Conservation (phyloP, 306 rosid species). For the Senna siamea region DNA sequence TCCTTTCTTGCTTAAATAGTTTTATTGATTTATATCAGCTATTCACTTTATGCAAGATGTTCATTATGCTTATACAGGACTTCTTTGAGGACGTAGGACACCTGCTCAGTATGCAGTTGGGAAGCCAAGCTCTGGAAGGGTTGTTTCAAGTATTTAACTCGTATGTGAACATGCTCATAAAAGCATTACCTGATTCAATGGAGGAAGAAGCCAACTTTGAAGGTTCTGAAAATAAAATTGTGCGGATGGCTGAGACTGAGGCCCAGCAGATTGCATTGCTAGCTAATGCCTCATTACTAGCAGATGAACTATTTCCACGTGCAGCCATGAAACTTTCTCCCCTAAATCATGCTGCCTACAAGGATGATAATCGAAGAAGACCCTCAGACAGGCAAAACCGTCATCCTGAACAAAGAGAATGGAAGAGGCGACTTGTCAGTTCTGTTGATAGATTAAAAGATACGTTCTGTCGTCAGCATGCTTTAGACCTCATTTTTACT, state of each 20-base stretch:
- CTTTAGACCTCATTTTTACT: constrained; percentile 86
- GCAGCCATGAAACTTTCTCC: constrained; percentile 97
- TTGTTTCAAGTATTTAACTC: constrained; percentile 88
- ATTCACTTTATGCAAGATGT: constrained; percentile 36
- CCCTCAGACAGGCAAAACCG: constrained; percentile 88
- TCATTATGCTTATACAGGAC: constrained; percentile 65
- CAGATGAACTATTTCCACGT: constrained; percentile 96
- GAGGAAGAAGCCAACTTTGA: constrained; percentile 92
- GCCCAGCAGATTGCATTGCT: constrained; percentile 96
- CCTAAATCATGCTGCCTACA: constrained; percentile 56
- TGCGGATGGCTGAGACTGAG: constrained; percentile 91
- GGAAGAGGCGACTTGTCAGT: constrained; percentile 88
- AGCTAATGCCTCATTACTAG: constrained; percentile 92
- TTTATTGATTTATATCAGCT: constrained; percentile 21
- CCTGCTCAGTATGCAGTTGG: constrained; percentile 97
- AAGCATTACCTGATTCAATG: constrained; percentile 91
- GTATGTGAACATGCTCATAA: constrained; percentile 75
- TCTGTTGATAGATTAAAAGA: constrained; percentile 92
- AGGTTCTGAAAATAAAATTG: constrained; percentile 81
- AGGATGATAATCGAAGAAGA: constrained; percentile 77
- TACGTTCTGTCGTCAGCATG: constrained; percentile 94
- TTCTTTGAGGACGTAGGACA: constrained; percentile 99
- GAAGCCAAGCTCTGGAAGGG: constrained; percentile 95
- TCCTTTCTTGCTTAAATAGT: constrained; percentile 23
- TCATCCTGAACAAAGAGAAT: constrained; percentile 98